Percentiles rank a stretch among this genome's conserved stretches.
These are phyloP conservation scores for Allium sativum DNA, from an alignment of 106 monocot species.

Conservation along the genomic window DNA sequence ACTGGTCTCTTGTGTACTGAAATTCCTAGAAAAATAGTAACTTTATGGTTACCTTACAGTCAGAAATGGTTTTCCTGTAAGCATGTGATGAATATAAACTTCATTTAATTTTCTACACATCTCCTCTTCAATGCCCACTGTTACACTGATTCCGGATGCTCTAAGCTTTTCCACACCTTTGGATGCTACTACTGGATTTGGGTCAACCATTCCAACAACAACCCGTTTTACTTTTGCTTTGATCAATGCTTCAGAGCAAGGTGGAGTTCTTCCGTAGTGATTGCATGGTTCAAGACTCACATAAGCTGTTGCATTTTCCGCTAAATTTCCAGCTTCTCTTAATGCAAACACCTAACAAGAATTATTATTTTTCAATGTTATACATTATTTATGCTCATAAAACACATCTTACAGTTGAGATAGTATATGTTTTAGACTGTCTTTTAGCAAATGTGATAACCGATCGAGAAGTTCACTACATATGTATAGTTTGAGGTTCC, in stretches of 20 bases:
- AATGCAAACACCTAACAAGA: slow-evolving; percentile 69
- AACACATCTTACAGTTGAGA: too few relatives aligned
- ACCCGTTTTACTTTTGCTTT: slow-evolving; percentile 61
- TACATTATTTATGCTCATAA: too few relatives aligned
- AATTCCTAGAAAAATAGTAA: background rate
- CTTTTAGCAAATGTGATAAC: too few relatives aligned
- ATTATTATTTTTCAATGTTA: too few relatives aligned
- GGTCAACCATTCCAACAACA: slow-evolving; percentile 90
- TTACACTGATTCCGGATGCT: slow-evolving; percentile 68
- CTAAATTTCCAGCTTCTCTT: slow-evolving; percentile 59
- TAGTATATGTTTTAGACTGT: too few relatives aligned
- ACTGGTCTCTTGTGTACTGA: background rate
- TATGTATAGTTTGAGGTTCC: too few relatives aligned
- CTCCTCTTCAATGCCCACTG: slow-evolving; percentile 63
- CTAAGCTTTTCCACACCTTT: slow-evolving; percentile 78
- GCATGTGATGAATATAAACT: slow-evolving; percentile 76
- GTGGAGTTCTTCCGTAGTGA: slow-evolving; percentile 93
- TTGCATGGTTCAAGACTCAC: slow-evolving; percentile 94
- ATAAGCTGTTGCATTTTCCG: slow-evolving; percentile 84
- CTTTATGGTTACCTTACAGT: slow-evolving; percentile 46
- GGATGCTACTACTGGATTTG: slow-evolving; percentile 88
- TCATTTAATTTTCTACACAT: slow-evolving; percentile 73
- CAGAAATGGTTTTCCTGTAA: slow-evolving; percentile 73
- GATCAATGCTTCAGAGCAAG: slow-evolving; percentile 90
- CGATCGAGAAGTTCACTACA: too few relatives aligned